A percentile compares a stretch with the other conserved stretches of the same genome.
Conservation (phyloP, 192 early-diverging fungal genomes). For the Coemansia erecta region DNA sequence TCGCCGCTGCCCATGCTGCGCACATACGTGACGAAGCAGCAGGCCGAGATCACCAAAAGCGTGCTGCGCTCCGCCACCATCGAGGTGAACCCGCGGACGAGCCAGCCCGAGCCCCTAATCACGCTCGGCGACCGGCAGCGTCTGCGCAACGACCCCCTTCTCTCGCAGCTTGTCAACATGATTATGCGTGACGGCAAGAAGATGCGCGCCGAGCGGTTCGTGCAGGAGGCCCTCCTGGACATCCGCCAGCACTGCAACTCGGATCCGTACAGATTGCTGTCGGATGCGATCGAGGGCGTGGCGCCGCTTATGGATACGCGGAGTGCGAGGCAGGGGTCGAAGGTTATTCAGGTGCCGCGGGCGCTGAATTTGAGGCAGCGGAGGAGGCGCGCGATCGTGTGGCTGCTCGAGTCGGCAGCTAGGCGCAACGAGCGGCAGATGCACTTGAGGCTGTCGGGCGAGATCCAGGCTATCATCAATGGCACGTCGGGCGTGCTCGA, state of each 20-base stretch:
- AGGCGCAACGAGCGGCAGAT: conserved; percentile 65
- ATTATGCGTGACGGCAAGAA: conserved; percentile 95
- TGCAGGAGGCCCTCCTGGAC: conserved; percentile 65
- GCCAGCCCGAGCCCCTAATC: conserved; percentile 24
- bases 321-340: conserved; percentile 73
- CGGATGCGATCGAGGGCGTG: conserved; percentile 69
- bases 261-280: conserved; percentile 66
- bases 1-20: neutral
- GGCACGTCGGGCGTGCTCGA: conserved; percentile 65
- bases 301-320: conserved; percentile 75
- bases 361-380: conserved; percentile 79
- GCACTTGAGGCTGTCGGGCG: conserved; percentile 69
- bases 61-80: conserved; percentile 15
- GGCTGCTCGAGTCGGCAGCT: conserved; percentile 76
- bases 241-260: conserved; percentile 62
- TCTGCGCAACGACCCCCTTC: conserved; percentile 60
- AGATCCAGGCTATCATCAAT: conserved; percentile 79
- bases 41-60: conserved; percentile 16
- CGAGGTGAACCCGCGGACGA: conserved; percentile 22
- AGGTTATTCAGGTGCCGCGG: conserved; percentile 73
- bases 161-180: conserved; percentile 81
- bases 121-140: conserved; percentile 37
- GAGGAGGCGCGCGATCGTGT: conserved; percentile 73
- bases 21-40: conserved; percentile 32
- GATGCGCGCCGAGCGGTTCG: conserved; percentile 64